Conservation (phyloP, 192 early-diverging fungal genomes). For the Lobulomyces angularis region DNA sequence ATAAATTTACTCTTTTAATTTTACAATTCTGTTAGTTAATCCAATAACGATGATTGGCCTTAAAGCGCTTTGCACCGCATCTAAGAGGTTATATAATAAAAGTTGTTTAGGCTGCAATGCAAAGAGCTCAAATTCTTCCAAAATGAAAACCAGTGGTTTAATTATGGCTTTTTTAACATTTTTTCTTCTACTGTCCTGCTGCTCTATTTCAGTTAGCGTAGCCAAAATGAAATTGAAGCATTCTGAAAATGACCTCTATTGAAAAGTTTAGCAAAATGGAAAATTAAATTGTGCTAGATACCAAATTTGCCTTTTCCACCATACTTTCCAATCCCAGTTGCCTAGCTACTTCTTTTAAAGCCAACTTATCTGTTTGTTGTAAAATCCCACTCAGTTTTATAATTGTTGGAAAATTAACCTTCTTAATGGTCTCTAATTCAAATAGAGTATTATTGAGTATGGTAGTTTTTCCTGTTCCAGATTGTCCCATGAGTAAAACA, state of each 20-base stretch:
- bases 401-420: background rate
- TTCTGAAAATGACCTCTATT: constrained; percentile 58
- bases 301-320: constrained; percentile 13
- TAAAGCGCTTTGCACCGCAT: constrained; percentile 69
- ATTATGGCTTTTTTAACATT: constrained; percentile 30
- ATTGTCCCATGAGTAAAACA: constrained; percentile 66
- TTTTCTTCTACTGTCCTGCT: no score
- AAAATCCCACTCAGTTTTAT: constrained; percentile 10
- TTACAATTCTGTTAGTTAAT: constrained; percentile 50
- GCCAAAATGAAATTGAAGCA: constrained; percentile 50
- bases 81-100: constrained; percentile 89
- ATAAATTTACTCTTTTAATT: no score
- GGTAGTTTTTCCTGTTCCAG: constrained; percentile 64
- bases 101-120: constrained; percentile 84
- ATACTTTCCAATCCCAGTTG: constrained; percentile 55
- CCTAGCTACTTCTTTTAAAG: constrained; percentile 68
- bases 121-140: constrained; percentile 92
- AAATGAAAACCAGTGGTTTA: constrained; percentile 67
- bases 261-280: background rate
- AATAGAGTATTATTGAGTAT: constrained; percentile 17
- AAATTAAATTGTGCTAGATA: background rate
- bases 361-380: constrained; percentile 70
- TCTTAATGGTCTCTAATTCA: background rate
- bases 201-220: no score
- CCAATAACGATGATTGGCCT: constrained; percentile 81